Evolutionary conservation across 1,284 basidiomycete genomes (phyloP), one percentile per base, ranked within the genome.

Genomic region (Singerocomus rubriflavus): DNA sequence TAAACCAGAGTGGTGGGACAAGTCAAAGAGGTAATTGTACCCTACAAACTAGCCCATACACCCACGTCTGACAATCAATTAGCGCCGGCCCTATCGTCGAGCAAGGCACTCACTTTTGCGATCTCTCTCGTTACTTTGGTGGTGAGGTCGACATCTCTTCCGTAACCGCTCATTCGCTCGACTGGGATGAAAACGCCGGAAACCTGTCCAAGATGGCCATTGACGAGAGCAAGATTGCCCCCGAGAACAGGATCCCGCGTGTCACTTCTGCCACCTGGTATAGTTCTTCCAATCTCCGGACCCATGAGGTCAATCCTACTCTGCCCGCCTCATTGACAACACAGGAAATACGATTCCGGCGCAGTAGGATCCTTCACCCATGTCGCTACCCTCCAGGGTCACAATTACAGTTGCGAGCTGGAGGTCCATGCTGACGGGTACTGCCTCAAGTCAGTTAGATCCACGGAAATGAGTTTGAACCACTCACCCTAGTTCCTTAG

Each of bases 1-100:
- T 43, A 97, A 97, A 74, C 84, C 83, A 5, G 91, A 94, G 61
- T 97, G 97, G 96, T 99, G 97, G 97, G 88, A 96, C 80, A 98
- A 98, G 74, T 82, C 87, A 25, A 91, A 82, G 74, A 88, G 87
- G 82, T 89, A 44, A 82, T 79, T 85, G 39, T 47, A 51, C 46
- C 33, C 27, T 26, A 32, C 46, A 12, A 35, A 44, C 41, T 12
- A 26, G 27, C 36, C 6, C 39, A 44, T 26, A 42, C 42, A 25
- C 46, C 21, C 29, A 17, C 16, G 14, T 46, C 46, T 50, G 39
- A 56, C n/a, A 21, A 16, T 38, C 26, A 17, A 54, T 16, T 54
- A 90, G 87, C 63, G 84, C 80, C 45, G 96, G 96, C 33, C 96
- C 96, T 12, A 84, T 99, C 64, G 82, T 99, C 55, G 97, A 98